phyloP scores from a whole-genome alignment of 2,329 filamentous ascomycete genomes.

The Colletotrichum echinochloae region DNA sequence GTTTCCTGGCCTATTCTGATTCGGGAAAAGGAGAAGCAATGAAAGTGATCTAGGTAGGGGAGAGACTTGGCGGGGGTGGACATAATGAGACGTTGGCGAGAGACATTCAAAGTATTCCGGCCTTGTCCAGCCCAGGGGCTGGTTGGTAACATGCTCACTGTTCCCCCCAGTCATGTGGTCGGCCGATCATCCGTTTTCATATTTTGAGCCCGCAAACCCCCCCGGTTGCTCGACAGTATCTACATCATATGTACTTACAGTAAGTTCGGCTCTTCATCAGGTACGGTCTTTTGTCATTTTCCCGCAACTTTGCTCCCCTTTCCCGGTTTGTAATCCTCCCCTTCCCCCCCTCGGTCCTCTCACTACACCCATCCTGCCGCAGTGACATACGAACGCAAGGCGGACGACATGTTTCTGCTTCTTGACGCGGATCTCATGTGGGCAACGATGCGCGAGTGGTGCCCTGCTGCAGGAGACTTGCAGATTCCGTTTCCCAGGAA shows the following conservation, averaged over 20 bases:
- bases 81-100: conserved; percentile 6
- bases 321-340: background rate
- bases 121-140: conserved; percentile 23
- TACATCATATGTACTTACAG: background rate
- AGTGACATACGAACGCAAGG: conserved; percentile 11
- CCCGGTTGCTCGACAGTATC: no score
- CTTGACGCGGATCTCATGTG: conserved; percentile 4
- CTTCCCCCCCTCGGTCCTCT: no score
- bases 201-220: conserved; percentile 1
- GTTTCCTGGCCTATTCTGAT: conserved; percentile 1
- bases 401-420: conserved; percentile 29
- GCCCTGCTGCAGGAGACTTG: conserved; percentile 26
- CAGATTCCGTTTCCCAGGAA: conserved; percentile 22
- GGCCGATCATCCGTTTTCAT: conserved; percentile 6
- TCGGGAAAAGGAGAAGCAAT: background rate
- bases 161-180: background rate
- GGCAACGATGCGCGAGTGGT: conserved; percentile 12
- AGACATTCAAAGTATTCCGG: conserved; percentile 11
- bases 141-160: conserved; percentile 5
- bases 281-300: background rate
- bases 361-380: background rate
- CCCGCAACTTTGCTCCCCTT: background rate
- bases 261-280: background rate
- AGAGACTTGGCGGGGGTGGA: conserved; percentile 8
- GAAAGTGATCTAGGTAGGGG: no score